phyloP scores from a whole-genome alignment of 129 eudicot genomes.

The Saposhnikovia divaricata region DNA sequence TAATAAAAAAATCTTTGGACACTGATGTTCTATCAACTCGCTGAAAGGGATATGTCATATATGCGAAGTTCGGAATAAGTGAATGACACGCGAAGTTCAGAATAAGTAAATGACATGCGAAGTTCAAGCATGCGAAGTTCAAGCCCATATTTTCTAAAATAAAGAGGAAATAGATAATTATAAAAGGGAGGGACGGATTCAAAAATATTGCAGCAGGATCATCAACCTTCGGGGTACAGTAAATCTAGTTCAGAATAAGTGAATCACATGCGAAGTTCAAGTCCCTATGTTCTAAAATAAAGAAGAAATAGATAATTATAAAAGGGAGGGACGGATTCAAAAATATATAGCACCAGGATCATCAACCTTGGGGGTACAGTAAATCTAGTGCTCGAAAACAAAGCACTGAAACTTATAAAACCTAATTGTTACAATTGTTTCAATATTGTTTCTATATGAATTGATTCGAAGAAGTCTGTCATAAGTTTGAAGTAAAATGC shows the following conservation, averaged over 20 bases:
- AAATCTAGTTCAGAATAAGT: background rate
- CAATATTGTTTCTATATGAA: background rate
- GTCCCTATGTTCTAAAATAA: background rate
- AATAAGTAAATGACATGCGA: background rate
- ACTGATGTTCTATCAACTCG: background rate
- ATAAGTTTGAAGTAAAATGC: background rate
- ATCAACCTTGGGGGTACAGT: background rate
- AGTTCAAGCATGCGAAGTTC: background rate
- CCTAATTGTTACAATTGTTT: background rate
- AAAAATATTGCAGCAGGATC: background rate
- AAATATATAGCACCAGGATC: background rate
- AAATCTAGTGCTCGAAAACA: background rate
- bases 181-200: background rate
- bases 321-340: background rate
- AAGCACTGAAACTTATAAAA: background rate
- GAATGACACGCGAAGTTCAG: background rate
- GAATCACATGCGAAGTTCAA: background rate
- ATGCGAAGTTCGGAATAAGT: background rate
- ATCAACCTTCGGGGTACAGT: background rate
- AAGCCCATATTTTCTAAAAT: background rate
- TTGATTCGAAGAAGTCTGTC: background rate
- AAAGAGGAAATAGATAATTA: background rate
- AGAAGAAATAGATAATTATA: background rate
- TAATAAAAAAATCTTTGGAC: background rate
- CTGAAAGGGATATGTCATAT: background rate